A percentile compares a stretch with the other conserved stretches of the same genome.
Conservation (phyloP, 805 yeast species). For the Starmerella ratchasimensis region DNA sequence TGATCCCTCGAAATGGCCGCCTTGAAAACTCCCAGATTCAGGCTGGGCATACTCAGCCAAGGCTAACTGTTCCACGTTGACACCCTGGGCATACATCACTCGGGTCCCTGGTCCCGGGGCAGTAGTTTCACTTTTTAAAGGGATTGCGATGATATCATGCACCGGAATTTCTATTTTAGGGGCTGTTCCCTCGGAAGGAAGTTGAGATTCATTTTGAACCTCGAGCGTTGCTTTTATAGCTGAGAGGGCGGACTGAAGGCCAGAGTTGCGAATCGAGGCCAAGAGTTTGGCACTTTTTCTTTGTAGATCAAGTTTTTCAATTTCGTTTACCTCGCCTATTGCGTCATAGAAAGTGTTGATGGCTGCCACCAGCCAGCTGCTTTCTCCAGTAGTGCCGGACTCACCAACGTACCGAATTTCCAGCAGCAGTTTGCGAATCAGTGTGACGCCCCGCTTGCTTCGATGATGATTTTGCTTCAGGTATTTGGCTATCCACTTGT, state of each 20-base stretch:
- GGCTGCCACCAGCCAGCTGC: conserved; percentile 20
- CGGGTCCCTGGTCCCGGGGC: conserved; percentile 8
- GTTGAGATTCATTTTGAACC: too few relatives aligned
- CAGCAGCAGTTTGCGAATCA: conserved; percentile 20
- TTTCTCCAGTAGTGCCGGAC: conserved; percentile 15
- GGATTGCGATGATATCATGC: conserved; percentile 7
- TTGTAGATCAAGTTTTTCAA: conserved; percentile 19
- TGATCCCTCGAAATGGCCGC: conserved; percentile 28
- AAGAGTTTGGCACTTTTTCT: conserved; percentile 19
- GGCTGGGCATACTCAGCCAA: conserved; percentile 20
- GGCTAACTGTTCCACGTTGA: conserved; percentile 27
- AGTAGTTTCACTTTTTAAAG: conserved; percentile 1
- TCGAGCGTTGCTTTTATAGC: neutral
- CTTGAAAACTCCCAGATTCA: conserved; percentile 22
- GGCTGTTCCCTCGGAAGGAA: too few relatives aligned
- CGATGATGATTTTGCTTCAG: conserved; percentile 14
- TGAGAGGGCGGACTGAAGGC: conserved; percentile 16
- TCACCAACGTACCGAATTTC: conserved; percentile 18
- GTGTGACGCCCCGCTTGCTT: conserved; percentile 17
- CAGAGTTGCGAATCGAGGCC: conserved; percentile 12
- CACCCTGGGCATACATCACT: conserved; percentile 10
- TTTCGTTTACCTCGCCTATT: conserved; percentile 13
- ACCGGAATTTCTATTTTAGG: conserved; percentile 9
- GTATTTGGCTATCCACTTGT: conserved; percentile 18
- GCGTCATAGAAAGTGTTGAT: conserved; percentile 23